Evolutionary conservation across 169 alveolate genomes (phyloP), one percentile per base, ranked within the genome.

Genomic region (Cryptosporidium parvum): DNA sequence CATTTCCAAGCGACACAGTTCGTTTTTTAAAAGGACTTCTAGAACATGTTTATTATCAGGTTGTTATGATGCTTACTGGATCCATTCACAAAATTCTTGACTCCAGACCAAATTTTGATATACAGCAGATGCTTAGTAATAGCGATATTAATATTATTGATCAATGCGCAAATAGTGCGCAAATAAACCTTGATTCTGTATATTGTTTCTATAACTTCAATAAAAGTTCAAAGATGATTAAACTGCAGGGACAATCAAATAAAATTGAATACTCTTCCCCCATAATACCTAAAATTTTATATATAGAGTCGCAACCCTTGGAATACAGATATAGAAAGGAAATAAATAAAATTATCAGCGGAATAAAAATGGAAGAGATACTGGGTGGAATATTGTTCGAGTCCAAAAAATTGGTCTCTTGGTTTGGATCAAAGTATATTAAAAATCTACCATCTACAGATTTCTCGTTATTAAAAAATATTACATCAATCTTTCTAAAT

Each of bases 361-460:
- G 44, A 42, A 33, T 80, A 45, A 80, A 48, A 12, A 23, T 23
- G 18, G 68, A 58, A 23, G 68, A 51, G 69, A 59, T 80, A 42
- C 31, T 80, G 5, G 89, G 80, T 44, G 89, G 89, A 14, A 53
- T 51, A 42, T 23, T 80, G 75, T 80, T 80, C 65, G 75, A 45
- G 26, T 80, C 73, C 35, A 26, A 33, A 42, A 69, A 70, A 42
- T 44, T 80, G 16, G 67, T 80, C 35, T 33, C 89, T 48, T 80
- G 89, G 89, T 80, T 80, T 26, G 89, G 89, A 12, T 80, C 89
- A 61, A 80, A 80, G 42, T 65, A 80, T 48, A 65, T 80, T 65
- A 59, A 35, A 62, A 48, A 62, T 39, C 39, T 80, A 26, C 89
- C 89, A n/a, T 44, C 80, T 5, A 80, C 89, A 39, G 89, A 80